These are phyloP conservation scores for Aspergillus aculeatus DNA, from an alignment of 2,329 filamentous ascomycete genomes.

Conservation along the genomic window DNA sequence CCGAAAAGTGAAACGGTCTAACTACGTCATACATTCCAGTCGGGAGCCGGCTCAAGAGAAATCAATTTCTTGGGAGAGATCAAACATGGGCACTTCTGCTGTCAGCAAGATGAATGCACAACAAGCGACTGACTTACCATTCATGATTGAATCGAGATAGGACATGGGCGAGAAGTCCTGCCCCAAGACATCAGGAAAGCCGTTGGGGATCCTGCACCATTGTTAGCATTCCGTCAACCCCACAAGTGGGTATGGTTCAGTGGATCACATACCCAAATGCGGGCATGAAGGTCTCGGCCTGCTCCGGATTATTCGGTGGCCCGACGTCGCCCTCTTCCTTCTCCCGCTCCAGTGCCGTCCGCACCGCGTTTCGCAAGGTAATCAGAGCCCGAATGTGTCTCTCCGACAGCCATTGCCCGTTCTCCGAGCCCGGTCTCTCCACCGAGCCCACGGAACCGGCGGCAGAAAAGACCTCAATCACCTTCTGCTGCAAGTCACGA, in stretches of 20 bases:
- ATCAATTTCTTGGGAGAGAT: conserved; percentile 20
- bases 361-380: conserved; percentile 22
- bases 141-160: conserved; percentile 33
- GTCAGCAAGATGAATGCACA: background rate
- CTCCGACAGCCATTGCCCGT: conserved; percentile 30
- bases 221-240: background rate
- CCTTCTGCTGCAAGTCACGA: conserved; percentile 29
- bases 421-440: conserved; percentile 15
- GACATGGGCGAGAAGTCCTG: conserved; percentile 26
- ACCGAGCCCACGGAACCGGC: conserved; percentile 16
- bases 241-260: background rate
- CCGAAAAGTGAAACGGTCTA: background rate
- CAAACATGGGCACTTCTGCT: conserved; percentile 23
- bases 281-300: background rate
- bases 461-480: conserved; percentile 31
- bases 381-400: conserved; percentile 31
- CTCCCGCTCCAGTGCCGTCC: conserved; percentile 18
- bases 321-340: conserved; percentile 3
- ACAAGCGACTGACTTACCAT: conserved; percentile 17
- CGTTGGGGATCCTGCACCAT: conserved; percentile 13
- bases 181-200: conserved; percentile 14
- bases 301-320: background rate
- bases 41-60: background rate
- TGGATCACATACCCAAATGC: background rate
- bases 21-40: background rate